Conservation (phyloP, 2,329 filamentous ascomycete genomes). For the Orbilia javanica region DNA sequence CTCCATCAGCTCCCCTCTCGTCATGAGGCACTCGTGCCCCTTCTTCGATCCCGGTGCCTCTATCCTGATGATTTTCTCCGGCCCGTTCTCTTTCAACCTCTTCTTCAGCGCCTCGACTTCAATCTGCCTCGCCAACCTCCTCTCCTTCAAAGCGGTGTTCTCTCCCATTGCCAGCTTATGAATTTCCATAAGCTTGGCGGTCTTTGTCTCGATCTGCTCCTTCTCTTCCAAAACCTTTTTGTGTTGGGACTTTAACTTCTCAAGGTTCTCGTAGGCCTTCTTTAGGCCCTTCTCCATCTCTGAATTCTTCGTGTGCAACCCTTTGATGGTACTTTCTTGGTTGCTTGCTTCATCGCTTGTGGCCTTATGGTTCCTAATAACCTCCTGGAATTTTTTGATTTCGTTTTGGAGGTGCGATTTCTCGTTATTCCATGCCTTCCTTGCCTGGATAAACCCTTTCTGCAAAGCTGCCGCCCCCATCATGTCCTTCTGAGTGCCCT, state of each 20-base stretch:
- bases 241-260: not conserved
- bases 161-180: slow-evolving; percentile 2
- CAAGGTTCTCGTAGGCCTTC: not conserved
- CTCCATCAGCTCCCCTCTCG: slow-evolving; percentile 27
- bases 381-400: no score
- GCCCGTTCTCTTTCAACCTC: slow-evolving; percentile 4
- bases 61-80: slow-evolving; percentile 2
- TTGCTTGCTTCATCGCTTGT: no score
- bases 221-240: not conserved
- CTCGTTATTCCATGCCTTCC: no score
- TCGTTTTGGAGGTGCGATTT: no score
- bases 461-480: not conserved
- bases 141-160: slow-evolving; percentile 23
- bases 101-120: slow-evolving; percentile 26
- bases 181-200: not conserved
- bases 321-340: no score
- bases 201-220: not conserved
- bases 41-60: not conserved
- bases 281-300: no score
- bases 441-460: not conserved
- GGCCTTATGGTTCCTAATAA: no score
- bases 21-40: slow-evolving; percentile 18
- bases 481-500: not conserved
- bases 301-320: no score
- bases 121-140: slow-evolving; percentile 4